A percentile compares a stretch with the other conserved stretches of the same genome.
Evolutionary conservation across 495 filamentous ascomycete genomes (phyloP).

Genomic region (Hypoxylon fuscum): DNA sequence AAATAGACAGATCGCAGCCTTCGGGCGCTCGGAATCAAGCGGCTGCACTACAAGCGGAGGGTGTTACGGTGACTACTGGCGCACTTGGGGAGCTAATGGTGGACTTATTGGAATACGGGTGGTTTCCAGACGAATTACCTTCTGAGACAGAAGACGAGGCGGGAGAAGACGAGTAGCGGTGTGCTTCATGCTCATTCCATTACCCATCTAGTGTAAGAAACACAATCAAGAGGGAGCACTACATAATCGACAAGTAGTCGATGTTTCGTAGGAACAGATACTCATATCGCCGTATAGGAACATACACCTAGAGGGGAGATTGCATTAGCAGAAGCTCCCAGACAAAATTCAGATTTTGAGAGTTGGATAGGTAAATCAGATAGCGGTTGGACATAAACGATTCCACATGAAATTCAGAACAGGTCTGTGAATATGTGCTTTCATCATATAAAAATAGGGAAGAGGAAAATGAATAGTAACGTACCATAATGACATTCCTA

Average conservation of each 20-base stretch:
- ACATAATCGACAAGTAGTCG: too few relatives aligned
- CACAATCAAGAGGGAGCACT: too few relatives aligned
- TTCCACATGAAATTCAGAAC: conserved; percentile 75
- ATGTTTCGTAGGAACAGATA: too few relatives aligned
- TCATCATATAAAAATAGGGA: conserved; percentile 65
- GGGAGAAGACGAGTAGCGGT: conserved; percentile 26
- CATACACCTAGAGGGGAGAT: conserved; percentile 11
- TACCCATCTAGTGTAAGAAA: too few relatives aligned
- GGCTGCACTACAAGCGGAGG: conserved; percentile 69
- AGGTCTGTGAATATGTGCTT: conserved; percentile 79
- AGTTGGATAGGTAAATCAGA: conserved; percentile 60
- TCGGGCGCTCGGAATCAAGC: conserved; percentile 76
- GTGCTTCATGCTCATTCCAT: background rate
- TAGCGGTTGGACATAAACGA: conserved; percentile 78
- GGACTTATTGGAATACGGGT: conserved; percentile 73
- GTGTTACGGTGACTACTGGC: conserved; percentile 70
- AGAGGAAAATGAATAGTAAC: conserved; percentile 38
- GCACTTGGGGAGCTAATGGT: conserved; percentile 76
- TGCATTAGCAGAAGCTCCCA: conserved; percentile 16
- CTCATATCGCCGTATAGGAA: too few relatives aligned
- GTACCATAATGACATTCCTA: conserved; percentile 36
- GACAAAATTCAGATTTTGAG: background rate
- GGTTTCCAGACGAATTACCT: conserved; percentile 73
- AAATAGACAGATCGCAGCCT: conserved; percentile 63
- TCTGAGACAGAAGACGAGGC: conserved; percentile 59